A percentile compares a stretch with the other conserved stretches of the same genome.
These are phyloP conservation scores for Elsinoe fawcettii DNA, from an alignment of 2,329 filamentous ascomycete species.

Conservation along the genomic window DNA sequence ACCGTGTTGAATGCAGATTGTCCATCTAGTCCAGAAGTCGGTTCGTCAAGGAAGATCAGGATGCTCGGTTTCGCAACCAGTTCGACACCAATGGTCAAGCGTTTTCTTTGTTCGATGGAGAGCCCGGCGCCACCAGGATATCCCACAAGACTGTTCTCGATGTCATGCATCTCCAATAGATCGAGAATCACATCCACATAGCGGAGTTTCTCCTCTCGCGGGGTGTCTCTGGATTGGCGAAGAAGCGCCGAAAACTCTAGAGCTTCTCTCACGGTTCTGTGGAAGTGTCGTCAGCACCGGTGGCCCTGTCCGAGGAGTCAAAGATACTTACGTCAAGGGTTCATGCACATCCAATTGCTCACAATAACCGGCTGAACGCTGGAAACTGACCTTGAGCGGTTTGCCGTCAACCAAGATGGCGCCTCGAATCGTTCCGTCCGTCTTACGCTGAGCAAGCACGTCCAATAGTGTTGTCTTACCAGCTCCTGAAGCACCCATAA, in stretches of 20 bases:
- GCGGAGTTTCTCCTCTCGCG: constrained; percentile 55
- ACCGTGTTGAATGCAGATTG: constrained; percentile 60
- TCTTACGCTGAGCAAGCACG: constrained; percentile 37
- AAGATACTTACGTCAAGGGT: no score
- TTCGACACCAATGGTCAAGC: constrained; percentile 51
- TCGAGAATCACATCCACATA: constrained; percentile 58
- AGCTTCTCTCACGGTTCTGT: constrained; percentile 58
- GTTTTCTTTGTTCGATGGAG: constrained; percentile 48
- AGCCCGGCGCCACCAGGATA: constrained; percentile 48
- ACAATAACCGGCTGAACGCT: constrained; percentile 47
- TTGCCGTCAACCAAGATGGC: constrained; percentile 40
- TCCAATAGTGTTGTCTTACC: constrained; percentile 36
- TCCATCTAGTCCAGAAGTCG: constrained; percentile 51
- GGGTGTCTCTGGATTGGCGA: constrained; percentile 51
- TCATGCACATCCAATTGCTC: constrained; percentile 63
- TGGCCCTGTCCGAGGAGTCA: no score
- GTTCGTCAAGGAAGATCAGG: constrained; percentile 57
- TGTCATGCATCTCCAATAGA: constrained; percentile 59
- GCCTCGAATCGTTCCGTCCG: constrained; percentile 39
- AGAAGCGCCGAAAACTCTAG: constrained; percentile 59
- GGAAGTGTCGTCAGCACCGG: no score
- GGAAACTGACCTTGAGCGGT: constrained; percentile 38
- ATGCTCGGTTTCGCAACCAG: constrained; percentile 52
- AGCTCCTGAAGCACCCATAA: constrained; percentile 70
- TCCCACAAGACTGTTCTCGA: constrained; percentile 59